Percentiles rank a stretch among this genome's conserved stretches.
These are phyloP conservation scores for Castanea crenata DNA, from an alignment of 306 rosid species.

Conservation along the genomic window DNA sequence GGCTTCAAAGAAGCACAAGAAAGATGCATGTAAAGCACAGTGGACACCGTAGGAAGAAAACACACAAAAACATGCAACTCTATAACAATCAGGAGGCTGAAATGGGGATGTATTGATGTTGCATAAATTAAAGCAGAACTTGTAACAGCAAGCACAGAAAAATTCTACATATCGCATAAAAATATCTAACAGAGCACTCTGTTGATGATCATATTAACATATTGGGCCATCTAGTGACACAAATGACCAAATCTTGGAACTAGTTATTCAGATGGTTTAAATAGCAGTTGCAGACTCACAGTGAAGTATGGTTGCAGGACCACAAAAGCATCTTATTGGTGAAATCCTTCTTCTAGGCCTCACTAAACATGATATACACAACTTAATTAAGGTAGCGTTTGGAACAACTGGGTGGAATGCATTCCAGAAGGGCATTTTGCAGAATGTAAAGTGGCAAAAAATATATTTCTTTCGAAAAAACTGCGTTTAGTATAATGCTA, in stretches of 20 bases:
- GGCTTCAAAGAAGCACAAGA: conserved; percentile 1
- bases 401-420: too few species aligned
- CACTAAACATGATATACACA: not conserved
- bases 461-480: too few species aligned
- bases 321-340: not conserved
- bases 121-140: not conserved
- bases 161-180: not conserved
- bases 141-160: not conserved
- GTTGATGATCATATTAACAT: not conserved
- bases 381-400: not conserved
- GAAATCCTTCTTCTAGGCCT: not conserved
- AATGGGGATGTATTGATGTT: not conserved
- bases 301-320: not conserved
- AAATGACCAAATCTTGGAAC: not conserved
- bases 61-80: not conserved
- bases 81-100: not conserved
- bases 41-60: not conserved
- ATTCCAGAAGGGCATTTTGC: too few species aligned
- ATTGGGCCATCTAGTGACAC: not conserved
- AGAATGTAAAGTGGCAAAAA: too few species aligned
- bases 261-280: not conserved
- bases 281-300: not conserved
- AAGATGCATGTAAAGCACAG: not conserved
- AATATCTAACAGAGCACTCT: not conserved
- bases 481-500: too few species aligned